Base-by-base conservation (phyloP, 805 yeast genomes). In the Debaryomyces maramus region DNA sequence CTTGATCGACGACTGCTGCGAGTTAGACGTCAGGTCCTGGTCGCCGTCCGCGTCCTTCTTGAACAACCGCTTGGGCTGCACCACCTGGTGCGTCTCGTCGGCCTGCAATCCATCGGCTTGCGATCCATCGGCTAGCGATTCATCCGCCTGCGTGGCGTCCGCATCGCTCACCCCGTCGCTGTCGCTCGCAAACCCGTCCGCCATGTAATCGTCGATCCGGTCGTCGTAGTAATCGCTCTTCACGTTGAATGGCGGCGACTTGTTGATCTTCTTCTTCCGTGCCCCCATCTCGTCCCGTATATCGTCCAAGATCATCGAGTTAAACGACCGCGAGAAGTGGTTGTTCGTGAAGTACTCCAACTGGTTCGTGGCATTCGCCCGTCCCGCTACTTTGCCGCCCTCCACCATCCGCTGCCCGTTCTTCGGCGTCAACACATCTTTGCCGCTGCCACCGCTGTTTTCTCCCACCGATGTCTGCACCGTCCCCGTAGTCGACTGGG, bases 211-310 rank as follows among this genome's bases (percentile, higher is more conserved):
- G 31, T 58, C 65, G n/a, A 55, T 49, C 13, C 33, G 32, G n/a
- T 54, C 52, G 22, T 51, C 39, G 22, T 48, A 50, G n/a, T 46
- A 39, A 44, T 56, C 63, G 19, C 59, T 58, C 39, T 67, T 66
- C 36, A 65, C 56, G 43, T 66, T 66, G 50, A 68, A 67, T 1
- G 72, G 72, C 8, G 74, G 74, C 14, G 70, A 63, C 48, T 68
- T 69, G 44, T 63, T 68, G 31, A 66, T 51, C 19, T 45, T 51
- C 41, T 50, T 52, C 11, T 26, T 39, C 17, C 22, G 31, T 5
- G 40, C 27, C 11, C 24, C 24, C 28, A 49, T 37, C 5, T 54
- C 61, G 21, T 60, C 61, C 5, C 53, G 56, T 32, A 52, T 43
- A 42, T 68, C 74, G 22, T 67, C 72, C 31, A 70, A 47, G 8